These are phyloP conservation scores for Scutellaria baicalensis DNA, from an alignment of 257 asterid species.

Conservation along the genomic window DNA sequence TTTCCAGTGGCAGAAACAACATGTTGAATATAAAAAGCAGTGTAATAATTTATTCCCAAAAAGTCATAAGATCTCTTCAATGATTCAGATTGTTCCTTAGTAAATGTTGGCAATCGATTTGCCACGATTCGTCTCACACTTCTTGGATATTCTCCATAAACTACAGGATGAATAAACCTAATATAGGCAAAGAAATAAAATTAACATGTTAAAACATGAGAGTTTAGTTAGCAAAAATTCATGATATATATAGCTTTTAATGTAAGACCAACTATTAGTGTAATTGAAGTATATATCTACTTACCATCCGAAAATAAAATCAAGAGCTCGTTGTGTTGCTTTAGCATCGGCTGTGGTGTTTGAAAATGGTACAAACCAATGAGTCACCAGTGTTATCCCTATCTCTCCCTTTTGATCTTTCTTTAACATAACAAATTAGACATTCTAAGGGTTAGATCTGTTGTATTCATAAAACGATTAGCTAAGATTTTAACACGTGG, in stretches of 20 bases:
- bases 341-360: conserved; percentile 10
- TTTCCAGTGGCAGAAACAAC: neutral
- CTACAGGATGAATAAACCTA: conserved; percentile 42
- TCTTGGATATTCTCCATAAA: conserved; percentile 39
- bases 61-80: conserved; percentile 46
- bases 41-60: conserved; percentile 46
- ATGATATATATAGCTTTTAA: neutral
- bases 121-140: conserved; percentile 27
- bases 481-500: neutral
- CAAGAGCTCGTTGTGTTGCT: conserved; percentile 53
- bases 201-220: neutral
- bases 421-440: conserved; percentile 19
- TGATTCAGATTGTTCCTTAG: conserved; percentile 4
- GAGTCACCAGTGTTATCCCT: conserved; percentile 33
- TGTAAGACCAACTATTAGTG: no score
- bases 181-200: neutral
- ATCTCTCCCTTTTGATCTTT: conserved; percentile 51
- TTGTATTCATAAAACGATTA: no score
- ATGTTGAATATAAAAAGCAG: conserved; percentile 24
- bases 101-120: conserved; percentile 38
- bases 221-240: neutral
- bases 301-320: conserved; percentile 66
- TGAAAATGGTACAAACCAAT: conserved; percentile 45
- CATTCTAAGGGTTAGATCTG: no score
- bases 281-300: neutral